Evolutionary conservation across 768 basidiomycete species (phyloP), one percentile per base, ranked within the genome.

Genomic region (Hygrophoropsis aurantiaca): DNA sequence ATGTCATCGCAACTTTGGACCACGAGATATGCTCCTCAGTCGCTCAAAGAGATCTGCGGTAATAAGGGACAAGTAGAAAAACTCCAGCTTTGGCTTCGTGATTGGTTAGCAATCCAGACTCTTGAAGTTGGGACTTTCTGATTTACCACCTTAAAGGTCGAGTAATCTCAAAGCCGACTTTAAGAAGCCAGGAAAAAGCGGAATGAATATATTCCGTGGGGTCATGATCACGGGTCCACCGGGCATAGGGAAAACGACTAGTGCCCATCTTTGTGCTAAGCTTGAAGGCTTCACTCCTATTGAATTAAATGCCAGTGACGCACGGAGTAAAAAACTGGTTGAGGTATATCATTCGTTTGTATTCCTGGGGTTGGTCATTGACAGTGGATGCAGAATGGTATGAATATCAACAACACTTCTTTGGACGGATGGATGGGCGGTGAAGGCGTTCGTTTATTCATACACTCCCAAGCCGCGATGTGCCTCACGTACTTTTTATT

Each of bases 181-280:
- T 71, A 97, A 92, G 69, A 97, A 94, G 58, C 93, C 93, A 1
- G 97, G 97, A 0, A 94, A 94, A 69, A 83, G 80, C 50, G 90
- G 81, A 0, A 87, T 88, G 85, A 91, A 91, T 56, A 69, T 84
- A 6, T 95, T 77, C 65, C 85, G 93, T 19, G 93, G 92, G 4
- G 78, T 97, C 1, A 71, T 99, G 54, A 85, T 98, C 51, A 90
- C 90, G 2, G 97, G 97, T 0, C 82, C 94, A 2, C 97, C 97
- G 13, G 97, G 97, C 7, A 97, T 98, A 42, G 97, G 95, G 19
- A 99, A 98, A 72, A 99, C 97, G 3, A 97, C 94, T 1, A 87
- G 87, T 50, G 97, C 95, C 2, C 97, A 99, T 67, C 61, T 99
- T 23, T 87, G 88, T 55, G 94, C 94, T 2, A 87, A 89, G 59